Evolutionary conservation across 2,329 filamentous ascomycete species (phyloP).

Genomic region (Aureobasidium sp.): DNA sequence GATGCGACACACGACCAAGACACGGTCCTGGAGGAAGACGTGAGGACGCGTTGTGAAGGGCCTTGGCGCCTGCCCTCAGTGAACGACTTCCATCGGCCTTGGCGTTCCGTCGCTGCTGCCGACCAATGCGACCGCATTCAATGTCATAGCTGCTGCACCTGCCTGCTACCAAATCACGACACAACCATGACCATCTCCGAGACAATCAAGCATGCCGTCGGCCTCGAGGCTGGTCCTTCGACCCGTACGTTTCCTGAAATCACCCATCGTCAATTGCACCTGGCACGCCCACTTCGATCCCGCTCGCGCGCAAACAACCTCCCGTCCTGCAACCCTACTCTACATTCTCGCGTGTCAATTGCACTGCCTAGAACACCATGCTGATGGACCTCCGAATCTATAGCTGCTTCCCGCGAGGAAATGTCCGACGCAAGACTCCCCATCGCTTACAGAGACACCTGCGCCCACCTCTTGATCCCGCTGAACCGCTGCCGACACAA

Average conservation of each 20-base stretch:
- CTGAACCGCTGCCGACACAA: conserved; percentile 90
- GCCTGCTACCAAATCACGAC: neutral
- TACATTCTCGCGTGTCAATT: neutral
- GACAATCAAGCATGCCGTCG: conserved; percentile 40
- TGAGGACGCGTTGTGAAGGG: neutral
- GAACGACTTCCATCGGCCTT: neutral
- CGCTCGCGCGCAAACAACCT: neutral
- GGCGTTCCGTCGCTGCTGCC: neutral
- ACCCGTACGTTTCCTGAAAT: conserved; percentile 23
- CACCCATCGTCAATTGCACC: neutral
- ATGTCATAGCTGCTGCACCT: neutral
- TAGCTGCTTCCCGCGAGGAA: conserved; percentile 76
- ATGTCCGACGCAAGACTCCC: conserved; percentile 89
- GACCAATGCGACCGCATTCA: conserved; percentile 4
- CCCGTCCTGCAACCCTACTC: neutral
- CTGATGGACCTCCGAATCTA: conserved; percentile 12
- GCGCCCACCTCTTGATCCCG: conserved; percentile 88
- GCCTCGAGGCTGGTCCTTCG: conserved; percentile 28
- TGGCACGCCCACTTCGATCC: neutral
- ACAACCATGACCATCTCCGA: conserved; percentile 35
- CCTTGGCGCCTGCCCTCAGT: neutral
- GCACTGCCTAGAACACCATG: neutral
- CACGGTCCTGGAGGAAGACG: neutral
- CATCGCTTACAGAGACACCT: conserved; percentile 87
- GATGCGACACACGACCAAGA: neutral